phyloP scores from a whole-genome alignment of 2,329 filamentous ascomycete genomes.

The Biscogniauxia sp. region DNA sequence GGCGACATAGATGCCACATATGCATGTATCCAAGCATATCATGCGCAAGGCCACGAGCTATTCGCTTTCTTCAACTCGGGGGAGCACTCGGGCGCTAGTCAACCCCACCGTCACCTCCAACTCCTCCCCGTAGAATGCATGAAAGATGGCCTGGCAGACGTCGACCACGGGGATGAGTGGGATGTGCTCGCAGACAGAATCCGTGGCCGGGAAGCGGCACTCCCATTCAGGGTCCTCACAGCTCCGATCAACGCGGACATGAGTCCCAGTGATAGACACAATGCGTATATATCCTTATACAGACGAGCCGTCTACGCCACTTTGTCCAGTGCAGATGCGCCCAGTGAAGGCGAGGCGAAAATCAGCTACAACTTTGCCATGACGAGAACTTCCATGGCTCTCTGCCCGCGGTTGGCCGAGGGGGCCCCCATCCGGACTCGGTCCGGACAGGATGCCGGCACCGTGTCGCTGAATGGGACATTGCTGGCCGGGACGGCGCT shows the following conservation, averaged over 20 bases:
- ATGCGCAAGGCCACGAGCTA: constrained; percentile 37
- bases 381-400: constrained; percentile 50
- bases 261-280: constrained; percentile 37
- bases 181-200: constrained; percentile 45
- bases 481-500: constrained; percentile 63
- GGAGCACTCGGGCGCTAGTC: constrained; percentile 65
- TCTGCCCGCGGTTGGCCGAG: constrained; percentile 55
- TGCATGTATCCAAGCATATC: constrained; percentile 59
- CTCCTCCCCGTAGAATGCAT: constrained; percentile 66
- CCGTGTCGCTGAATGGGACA: constrained; percentile 57
- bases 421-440: constrained; percentile 36
- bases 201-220: constrained; percentile 7
- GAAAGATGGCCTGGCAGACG: constrained; percentile 47
- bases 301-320: constrained; percentile 35
- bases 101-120: constrained; percentile 70
- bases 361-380: constrained; percentile 65
- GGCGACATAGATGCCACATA: constrained; percentile 61
- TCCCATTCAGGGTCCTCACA: constrained; percentile 47
- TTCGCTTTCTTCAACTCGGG: constrained; percentile 73
- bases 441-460: constrained; percentile 36
- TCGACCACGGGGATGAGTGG: constrained; percentile 40
- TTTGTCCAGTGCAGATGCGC: constrained; percentile 17
- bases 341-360: constrained; percentile 39
- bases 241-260: constrained; percentile 36
- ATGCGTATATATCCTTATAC: constrained; percentile 49